Evolutionary conservation across 139 green algal genomes (phyloP).

Genomic region (Chlamydomonas eustigma): DNA sequence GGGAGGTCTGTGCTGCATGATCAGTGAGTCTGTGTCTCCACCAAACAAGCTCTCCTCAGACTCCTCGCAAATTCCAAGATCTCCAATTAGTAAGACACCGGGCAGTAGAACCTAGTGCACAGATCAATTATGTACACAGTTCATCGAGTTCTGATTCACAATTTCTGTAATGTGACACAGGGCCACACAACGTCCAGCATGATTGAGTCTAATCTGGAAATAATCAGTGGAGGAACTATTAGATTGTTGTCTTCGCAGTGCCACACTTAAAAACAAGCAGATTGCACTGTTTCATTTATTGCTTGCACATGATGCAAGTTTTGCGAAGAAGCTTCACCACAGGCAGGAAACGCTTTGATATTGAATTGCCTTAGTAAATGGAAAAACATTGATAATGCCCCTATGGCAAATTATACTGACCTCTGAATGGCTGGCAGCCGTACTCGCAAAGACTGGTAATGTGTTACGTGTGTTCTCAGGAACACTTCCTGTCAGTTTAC

Average conservation of each 20-base stretch:
- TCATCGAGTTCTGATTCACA: background rate
- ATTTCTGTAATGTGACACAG: background rate
- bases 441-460: no score
- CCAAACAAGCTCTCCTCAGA: no score
- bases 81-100: background rate
- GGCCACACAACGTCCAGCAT: background rate
- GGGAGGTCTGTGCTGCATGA: background rate
- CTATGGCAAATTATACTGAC: no score
- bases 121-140: background rate
- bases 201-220: background rate
- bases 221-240: background rate
- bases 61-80: background rate
- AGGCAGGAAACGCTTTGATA: no score
- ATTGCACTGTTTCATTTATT: background rate
- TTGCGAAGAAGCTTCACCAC: no score
- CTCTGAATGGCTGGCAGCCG: no score
- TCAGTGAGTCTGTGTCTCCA: background rate
- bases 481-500: no score
- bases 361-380: no score
- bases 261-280: background rate
- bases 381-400: no score
- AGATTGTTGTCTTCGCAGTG: background rate
- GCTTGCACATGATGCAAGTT: no score
- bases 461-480: no score
- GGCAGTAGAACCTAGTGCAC: background rate